phyloP scores from a whole-genome alignment of 768 basidiomycete genomes.

The Auricularia auricula-judae region DNA sequence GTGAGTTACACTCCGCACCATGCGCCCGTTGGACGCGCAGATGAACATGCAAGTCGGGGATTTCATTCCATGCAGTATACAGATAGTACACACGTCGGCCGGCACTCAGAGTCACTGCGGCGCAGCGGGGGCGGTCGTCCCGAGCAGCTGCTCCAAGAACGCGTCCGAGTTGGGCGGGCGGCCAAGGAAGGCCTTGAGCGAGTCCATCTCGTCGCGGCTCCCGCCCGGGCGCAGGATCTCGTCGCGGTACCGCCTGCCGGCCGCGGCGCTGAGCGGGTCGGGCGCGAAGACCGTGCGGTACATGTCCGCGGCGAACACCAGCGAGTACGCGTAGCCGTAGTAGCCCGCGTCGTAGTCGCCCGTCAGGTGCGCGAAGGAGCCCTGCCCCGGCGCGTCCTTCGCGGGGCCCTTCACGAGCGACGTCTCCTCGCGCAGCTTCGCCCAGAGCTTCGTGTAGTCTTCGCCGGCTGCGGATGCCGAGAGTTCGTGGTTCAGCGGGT shows the following conservation, averaged over 20 bases:
- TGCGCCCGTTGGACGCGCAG: no score
- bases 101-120: background rate
- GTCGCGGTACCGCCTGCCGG: constrained; percentile 50
- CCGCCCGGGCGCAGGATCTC: constrained; percentile 68
- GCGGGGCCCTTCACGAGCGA: constrained; percentile 52
- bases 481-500: constrained; percentile 4
- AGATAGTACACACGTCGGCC: no score
- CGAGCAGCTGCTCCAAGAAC: constrained; percentile 58
- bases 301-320: constrained; percentile 52
- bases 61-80: no score
- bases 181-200: constrained; percentile 76
- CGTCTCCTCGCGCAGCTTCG: constrained; percentile 53
- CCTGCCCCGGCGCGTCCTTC: constrained; percentile 57
- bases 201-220: constrained; percentile 68
- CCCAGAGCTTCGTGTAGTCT: constrained; percentile 77
- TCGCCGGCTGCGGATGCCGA: constrained; percentile 30
- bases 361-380: constrained; percentile 64
- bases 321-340: constrained; percentile 67
- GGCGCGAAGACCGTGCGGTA: constrained; percentile 68
- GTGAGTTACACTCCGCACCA: no score
- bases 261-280: constrained; percentile 59
- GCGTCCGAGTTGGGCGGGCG: constrained; percentile 65
- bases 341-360: constrained; percentile 65
- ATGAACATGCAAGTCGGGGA: no score
- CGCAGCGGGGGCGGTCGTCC: constrained; percentile 10